phyloP scores from a whole-genome alignment of 1,139 yeast species.

The Debaryomyces psychrophilus region DNA sequence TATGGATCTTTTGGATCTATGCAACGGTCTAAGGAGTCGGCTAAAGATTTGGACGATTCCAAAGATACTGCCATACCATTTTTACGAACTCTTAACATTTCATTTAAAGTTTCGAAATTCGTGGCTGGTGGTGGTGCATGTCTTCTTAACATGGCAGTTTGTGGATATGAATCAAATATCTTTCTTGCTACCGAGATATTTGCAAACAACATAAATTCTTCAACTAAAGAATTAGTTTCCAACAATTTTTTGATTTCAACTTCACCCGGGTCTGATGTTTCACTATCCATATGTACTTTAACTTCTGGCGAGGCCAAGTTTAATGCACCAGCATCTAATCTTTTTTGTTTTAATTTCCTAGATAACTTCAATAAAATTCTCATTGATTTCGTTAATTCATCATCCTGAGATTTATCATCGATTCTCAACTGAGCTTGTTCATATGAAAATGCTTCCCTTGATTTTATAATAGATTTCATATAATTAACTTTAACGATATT shows the following conservation, averaged over 20 bases:
- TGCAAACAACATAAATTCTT: conserved; percentile 97
- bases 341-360: conserved; percentile 77
- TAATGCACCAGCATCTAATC: conserved; percentile 94
- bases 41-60: conserved; percentile 87
- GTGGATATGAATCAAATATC: conserved; percentile 91
- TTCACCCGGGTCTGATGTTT: conserved; percentile 94
- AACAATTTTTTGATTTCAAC: conserved; percentile 87
- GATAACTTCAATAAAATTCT: conserved; percentile 77
- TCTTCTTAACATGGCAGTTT: conserved; percentile 96
- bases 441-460: conserved; percentile 93
- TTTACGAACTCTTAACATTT: conserved; percentile 84
- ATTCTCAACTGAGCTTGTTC: conserved; percentile 91
- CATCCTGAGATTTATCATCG: conserved; percentile 76
- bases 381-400: conserved; percentile 89
- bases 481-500: conserved; percentile 80
- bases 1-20: conserved; percentile 81
- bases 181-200: conserved; percentile 94
- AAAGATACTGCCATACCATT: conserved; percentile 71
- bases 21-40: conserved; percentile 91
- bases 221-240: conserved; percentile 94
- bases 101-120: conserved; percentile 85
- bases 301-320: conserved; percentile 98
- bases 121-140: conserved; percentile 96
- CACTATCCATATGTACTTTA: conserved; percentile 94
- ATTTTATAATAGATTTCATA: conserved; percentile 86